These are phyloP conservation scores for Phytopythium litorale DNA, from an alignment of 352 stramenopile species.

Conservation along the genomic window DNA sequence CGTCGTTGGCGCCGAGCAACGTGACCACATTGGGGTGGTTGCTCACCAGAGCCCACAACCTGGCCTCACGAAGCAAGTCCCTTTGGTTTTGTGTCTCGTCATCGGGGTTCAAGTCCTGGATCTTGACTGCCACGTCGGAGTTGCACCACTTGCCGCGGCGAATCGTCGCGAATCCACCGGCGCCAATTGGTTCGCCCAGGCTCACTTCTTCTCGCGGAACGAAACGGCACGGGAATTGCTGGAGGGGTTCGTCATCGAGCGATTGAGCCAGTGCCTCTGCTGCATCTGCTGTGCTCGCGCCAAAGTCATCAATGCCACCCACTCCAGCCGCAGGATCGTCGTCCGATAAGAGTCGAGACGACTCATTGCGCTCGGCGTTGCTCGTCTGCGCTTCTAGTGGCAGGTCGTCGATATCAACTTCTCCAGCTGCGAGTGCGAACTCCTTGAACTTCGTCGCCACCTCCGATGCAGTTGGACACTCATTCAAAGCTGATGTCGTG, in stretches of 20 bases:
- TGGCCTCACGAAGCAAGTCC: slow-evolving; percentile 14
- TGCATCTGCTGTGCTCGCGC: background rate
- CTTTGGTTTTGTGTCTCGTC: background rate
- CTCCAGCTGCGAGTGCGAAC: background rate
- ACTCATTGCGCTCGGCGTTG: background rate
- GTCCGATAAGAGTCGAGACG: background rate
- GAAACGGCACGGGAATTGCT: background rate
- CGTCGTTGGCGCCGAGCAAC: slow-evolving; percentile 9
- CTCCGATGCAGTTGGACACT: background rate
- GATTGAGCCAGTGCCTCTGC: background rate
- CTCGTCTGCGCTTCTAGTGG: background rate
- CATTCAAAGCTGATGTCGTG: too few relatives aligned
- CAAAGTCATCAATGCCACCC: background rate
- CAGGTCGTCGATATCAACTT: background rate
- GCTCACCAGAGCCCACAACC: slow-evolving; percentile 9
- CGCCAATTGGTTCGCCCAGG: slow-evolving; percentile 6
- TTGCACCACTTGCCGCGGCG: slow-evolving; percentile 15
- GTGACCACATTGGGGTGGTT: slow-evolving; percentile 10
- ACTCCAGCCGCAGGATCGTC: background rate
- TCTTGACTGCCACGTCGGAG: slow-evolving; percentile 22
- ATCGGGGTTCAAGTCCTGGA: slow-evolving; percentile 9
- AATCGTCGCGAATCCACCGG: slow-evolving; percentile 14
- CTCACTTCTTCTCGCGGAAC: background rate
- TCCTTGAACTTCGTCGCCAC: background rate
- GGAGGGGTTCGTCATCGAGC: background rate